A percentile compares a stretch with the other conserved stretches of the same genome.
Conservation (phyloP, 2,329 filamentous ascomycete species). For the Paecilomyces variotii region DNA sequence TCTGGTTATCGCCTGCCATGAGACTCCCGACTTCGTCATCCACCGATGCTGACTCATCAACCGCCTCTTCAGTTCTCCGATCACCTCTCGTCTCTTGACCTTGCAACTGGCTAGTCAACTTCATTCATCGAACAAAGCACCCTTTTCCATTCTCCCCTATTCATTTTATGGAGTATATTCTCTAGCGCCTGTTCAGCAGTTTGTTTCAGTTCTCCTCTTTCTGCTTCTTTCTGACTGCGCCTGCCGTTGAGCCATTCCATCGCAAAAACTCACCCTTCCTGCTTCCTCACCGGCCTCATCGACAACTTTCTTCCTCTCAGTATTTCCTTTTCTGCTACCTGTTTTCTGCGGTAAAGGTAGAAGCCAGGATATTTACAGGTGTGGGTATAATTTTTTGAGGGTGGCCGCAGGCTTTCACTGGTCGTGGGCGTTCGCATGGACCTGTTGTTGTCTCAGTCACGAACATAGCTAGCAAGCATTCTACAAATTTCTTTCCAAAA, state of each 20-base stretch:
- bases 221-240: not conserved
- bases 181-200: not conserved
- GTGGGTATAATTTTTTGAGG: slow-evolving; percentile 16
- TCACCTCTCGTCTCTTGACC: not conserved
- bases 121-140: not conserved
- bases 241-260: slow-evolving; percentile 2
- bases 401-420: slow-evolving; percentile 19
- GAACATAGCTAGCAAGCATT: slow-evolving; percentile 41
- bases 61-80: slow-evolving; percentile 2
- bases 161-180: not conserved
- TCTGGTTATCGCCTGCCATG: not conserved
- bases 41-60: slow-evolving; percentile 7
- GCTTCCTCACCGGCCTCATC: not conserved
- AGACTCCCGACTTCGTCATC: slow-evolving; percentile 7
- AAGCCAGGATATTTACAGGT: slow-evolving; percentile 12
- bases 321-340: slow-evolving; percentile 10
- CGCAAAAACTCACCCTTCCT: not conserved
- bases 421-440: slow-evolving; percentile 21
- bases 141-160: not conserved
- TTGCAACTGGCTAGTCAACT: not conserved
- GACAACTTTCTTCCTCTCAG: slow-evolving; percentile 1
- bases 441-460: slow-evolving; percentile 32
- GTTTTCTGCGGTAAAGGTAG: slow-evolving; percentile 12
- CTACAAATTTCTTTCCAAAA: slow-evolving; percentile 32
- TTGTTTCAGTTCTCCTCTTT: not conserved